These are phyloP conservation scores for Acanthamoeba castellanii DNA, from an alignment of 208 protist genomes.

Conservation along the genomic window DNA sequence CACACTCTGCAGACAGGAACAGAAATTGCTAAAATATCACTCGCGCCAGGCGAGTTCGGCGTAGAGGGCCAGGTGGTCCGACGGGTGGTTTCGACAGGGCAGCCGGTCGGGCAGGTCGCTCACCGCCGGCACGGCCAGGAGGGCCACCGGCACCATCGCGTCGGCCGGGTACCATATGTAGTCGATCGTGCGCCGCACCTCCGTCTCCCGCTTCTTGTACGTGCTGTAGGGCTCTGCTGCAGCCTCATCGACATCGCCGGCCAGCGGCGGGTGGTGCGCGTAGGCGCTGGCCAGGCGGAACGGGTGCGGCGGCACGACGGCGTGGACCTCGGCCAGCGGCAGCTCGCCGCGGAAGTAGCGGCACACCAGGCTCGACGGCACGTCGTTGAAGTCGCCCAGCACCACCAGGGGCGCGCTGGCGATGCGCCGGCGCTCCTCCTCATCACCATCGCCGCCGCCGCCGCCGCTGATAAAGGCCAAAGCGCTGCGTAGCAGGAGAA, in stretches of 20 bases:
- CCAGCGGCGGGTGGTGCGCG: background rate
- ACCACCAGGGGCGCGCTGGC: background rate
- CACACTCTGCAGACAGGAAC: too few species aligned
- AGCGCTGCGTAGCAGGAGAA: conserved; percentile 1
- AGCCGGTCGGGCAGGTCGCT: background rate
- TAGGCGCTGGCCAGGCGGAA: conserved; percentile 35
- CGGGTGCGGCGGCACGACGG: background rate
- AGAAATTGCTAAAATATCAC: too few species aligned
- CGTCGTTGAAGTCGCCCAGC: conserved; percentile 56
- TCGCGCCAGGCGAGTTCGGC: background rate
- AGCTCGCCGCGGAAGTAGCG: background rate
- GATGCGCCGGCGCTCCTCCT: background rate
- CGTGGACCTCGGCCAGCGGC: background rate
- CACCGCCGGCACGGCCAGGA: background rate
- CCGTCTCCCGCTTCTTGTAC: conserved; percentile 24
- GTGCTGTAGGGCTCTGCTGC: conserved; percentile 4
- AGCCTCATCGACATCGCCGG: background rate
- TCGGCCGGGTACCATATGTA: conserved; percentile 33
- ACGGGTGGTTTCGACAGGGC: background rate
- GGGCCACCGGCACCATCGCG: background rate
- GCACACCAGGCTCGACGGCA: conserved; percentile 17
- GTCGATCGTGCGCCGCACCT: conserved; percentile 35
- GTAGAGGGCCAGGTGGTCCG: conserved; percentile 19
- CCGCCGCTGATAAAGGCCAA: background rate
- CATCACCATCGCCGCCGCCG: background rate